Evolutionary conservation across 169 alveolate species (phyloP).

Genomic region (Babesia ovata): DNA sequence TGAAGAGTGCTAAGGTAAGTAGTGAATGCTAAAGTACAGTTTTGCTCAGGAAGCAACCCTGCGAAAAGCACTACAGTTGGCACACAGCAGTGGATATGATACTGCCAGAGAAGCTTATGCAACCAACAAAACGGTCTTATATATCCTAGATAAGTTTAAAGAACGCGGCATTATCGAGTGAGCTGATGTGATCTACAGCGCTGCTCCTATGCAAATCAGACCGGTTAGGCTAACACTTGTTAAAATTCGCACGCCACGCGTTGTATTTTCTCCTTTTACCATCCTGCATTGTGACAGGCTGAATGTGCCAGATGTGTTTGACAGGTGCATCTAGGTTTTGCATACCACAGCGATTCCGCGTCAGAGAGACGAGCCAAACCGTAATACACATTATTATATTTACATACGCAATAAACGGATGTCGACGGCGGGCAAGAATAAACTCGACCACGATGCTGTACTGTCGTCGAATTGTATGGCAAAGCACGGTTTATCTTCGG

Average conservation of each 20-base stretch:
- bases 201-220: neutral
- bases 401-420: neutral
- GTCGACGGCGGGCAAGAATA: neutral
- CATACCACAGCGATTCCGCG: neutral
- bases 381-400: neutral
- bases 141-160: slow-evolving; percentile 57
- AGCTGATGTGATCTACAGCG: neutral
- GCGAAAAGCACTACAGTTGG: slow-evolving; percentile 40
- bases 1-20: slow-evolving; percentile 45
- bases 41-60: slow-evolving; percentile 32
- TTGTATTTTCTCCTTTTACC: too few species aligned
- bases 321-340: neutral
- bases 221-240: too few species aligned
- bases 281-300: too few species aligned
- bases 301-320: too few species aligned
- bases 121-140: slow-evolving; percentile 23
- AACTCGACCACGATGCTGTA: neutral
- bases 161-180: slow-evolving; percentile 43
- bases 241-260: too few species aligned
- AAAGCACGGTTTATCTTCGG: neutral
- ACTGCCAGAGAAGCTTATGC: slow-evolving; percentile 30
- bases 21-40: neutral
- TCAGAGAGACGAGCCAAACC: neutral
- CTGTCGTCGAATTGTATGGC: neutral
- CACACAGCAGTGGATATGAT: slow-evolving; percentile 46